Evolutionary conservation across 2,329 filamentous ascomycete species (phyloP).

Genomic region (Trichoderma arundinaceum): DNA sequence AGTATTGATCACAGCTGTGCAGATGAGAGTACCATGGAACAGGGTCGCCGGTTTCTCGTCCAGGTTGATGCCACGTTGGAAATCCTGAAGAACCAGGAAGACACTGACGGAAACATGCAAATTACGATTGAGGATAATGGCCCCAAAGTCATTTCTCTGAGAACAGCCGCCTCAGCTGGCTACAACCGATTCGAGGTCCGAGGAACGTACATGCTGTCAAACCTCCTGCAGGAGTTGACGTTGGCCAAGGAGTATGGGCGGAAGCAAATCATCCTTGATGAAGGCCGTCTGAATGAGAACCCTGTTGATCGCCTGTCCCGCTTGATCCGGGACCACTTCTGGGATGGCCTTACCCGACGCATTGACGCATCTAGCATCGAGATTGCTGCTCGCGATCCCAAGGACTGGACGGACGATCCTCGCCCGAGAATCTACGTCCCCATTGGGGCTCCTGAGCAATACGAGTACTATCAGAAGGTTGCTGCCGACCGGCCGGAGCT

Average conservation of each 20-base stretch:
- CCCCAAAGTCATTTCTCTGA: constrained; percentile 85
- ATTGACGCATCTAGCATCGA: constrained; percentile 91
- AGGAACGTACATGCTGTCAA: constrained; percentile 96
- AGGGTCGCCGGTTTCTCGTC: constrained; percentile 79
- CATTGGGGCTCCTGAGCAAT: constrained; percentile 80
- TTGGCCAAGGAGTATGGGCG: constrained; percentile 89
- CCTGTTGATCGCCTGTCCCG: constrained; percentile 86
- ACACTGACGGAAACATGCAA: constrained; percentile 92
- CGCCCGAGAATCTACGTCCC: constrained; percentile 92
- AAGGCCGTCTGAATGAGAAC: constrained; percentile 91
- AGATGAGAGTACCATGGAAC: constrained; percentile 75
- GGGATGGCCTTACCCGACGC: constrained; percentile 85
- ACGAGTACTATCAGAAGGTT: constrained; percentile 84
- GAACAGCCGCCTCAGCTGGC: constrained; percentile 84
- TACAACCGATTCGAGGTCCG: constrained; percentile 88
- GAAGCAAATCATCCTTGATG: constrained; percentile 88
- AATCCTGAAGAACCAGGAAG: constrained; percentile 80
- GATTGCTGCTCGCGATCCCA: constrained; percentile 84
- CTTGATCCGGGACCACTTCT: constrained; percentile 88
- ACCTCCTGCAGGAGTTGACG: constrained; percentile 91
- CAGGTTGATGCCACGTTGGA: constrained; percentile 84
- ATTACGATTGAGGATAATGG: constrained; percentile 97
- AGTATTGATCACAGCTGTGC: constrained; percentile 5
- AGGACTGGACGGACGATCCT: constrained; percentile 92
- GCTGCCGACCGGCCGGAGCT: constrained; percentile 81